A percentile compares a stretch with the other conserved stretches of the same genome.
phyloP scores from a whole-genome alignment of 1,139 yeast genomes.

The Yamadazyma jaroonii region DNA sequence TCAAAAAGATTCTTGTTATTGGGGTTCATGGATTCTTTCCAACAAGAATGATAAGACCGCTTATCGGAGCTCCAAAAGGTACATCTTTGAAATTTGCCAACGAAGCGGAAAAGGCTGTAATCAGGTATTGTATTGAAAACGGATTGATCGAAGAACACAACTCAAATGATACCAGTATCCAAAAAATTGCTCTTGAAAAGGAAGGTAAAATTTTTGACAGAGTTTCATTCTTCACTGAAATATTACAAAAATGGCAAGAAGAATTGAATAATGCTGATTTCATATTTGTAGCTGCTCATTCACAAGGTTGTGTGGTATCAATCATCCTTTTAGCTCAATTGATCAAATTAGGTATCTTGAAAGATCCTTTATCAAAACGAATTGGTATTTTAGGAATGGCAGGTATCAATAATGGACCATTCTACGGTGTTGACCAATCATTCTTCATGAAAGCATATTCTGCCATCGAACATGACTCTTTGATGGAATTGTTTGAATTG shows the following conservation, averaged over 20 bases:
- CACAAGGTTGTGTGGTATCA: conserved; percentile 94
- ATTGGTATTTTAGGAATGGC: conserved; percentile 91
- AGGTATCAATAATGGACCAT: conserved; percentile 91
- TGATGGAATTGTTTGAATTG: conserved; percentile 82
- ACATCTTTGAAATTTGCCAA: conserved; percentile 45
- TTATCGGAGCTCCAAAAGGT: conserved; percentile 47
- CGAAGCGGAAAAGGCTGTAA: conserved; percentile 78
- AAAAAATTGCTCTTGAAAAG: conserved; percentile 87
- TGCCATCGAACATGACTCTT: conserved; percentile 83
- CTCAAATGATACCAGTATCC: conserved; percentile 56
- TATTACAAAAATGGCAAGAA: conserved; percentile 66
- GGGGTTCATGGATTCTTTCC: conserved; percentile 66
- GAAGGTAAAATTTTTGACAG: conserved; percentile 89
- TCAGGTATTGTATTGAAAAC: conserved; percentile 67
- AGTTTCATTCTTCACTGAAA: conserved; percentile 74
- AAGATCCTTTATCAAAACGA: conserved; percentile 44
- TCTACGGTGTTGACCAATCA: conserved; percentile 82
- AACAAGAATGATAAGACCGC: conserved; percentile 68
- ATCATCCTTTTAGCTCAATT: conserved; percentile 72
- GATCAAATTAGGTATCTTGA: conserved; percentile 66
- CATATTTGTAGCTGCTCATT: conserved; percentile 86
- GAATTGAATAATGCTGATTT: conserved; percentile 78
- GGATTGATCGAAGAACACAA: conserved; percentile 38
- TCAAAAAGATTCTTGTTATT: conserved; percentile 64
- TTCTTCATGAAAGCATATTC: conserved; percentile 84